phyloP scores from a whole-genome alignment of 495 filamentous ascomycete species.

The Penicillium atrosanguineum region DNA sequence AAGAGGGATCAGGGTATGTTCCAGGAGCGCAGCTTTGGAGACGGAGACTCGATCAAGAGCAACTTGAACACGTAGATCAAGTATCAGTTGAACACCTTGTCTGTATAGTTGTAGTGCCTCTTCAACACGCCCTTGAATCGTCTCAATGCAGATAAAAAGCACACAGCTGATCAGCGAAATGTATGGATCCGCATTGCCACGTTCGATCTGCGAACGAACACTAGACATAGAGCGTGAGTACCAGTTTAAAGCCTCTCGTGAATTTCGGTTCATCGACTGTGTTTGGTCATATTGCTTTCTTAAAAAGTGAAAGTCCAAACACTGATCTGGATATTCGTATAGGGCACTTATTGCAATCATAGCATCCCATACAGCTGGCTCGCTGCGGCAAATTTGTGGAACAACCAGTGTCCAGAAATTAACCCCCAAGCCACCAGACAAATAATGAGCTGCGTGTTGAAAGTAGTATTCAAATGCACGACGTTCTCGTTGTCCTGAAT shows the following conservation, averaged over 20 bases:
- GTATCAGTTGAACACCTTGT: conserved; percentile 23
- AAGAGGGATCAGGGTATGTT: conserved; percentile 22
- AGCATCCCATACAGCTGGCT: conserved; percentile 56
- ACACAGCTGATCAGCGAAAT: conserved; percentile 51
- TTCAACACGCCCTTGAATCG: conserved; percentile 44
- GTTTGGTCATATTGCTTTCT: background rate
- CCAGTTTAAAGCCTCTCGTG: conserved; percentile 29
- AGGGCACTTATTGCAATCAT: conserved; percentile 50
- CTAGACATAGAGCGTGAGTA: conserved; percentile 35
- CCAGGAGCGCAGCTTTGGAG: conserved; percentile 17
- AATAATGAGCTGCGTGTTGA: conserved; percentile 42
- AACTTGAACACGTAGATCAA: conserved; percentile 17
- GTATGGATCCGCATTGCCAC: conserved; percentile 20
- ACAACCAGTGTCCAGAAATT: conserved; percentile 55
- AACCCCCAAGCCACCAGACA: conserved; percentile 44
- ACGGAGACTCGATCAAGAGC: conserved; percentile 3
- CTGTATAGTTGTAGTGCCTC: conserved; percentile 24
- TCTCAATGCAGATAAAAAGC: conserved; percentile 54
- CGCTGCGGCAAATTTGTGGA: conserved; percentile 51
- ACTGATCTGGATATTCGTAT: conserved; percentile 36
- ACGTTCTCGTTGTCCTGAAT: conserved; percentile 22
- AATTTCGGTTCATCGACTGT: conserved; percentile 8
- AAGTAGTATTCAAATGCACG: conserved; percentile 54
- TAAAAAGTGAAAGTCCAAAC: conserved; percentile 16
- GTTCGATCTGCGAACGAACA: conserved; percentile 33